Evolutionary conservation across 306 rosid genomes (phyloP).

Genomic region (Trifolium pratense): DNA sequence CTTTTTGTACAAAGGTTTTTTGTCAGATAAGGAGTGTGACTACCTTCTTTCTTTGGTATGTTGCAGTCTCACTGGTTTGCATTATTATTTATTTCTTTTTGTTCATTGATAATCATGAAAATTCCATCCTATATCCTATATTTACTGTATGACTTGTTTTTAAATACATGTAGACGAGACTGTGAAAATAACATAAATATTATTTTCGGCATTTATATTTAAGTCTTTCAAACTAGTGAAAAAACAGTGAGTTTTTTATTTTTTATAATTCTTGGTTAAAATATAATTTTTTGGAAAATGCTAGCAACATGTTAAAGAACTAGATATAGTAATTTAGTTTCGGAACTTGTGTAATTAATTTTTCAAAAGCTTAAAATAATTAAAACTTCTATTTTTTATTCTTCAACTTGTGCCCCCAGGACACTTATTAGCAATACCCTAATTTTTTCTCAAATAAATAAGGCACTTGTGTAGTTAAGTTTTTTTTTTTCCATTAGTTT

Average conservation of each 20-base stretch:
- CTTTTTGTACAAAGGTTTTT: conserved; percentile 63
- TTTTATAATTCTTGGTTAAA: background rate
- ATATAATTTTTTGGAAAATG: too few relatives aligned
- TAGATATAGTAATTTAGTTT: too few relatives aligned
- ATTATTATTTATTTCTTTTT: background rate
- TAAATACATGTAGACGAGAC: background rate
- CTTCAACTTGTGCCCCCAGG: too few relatives aligned
- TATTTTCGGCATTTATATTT: background rate
- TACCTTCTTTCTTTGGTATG: conserved; percentile 77
- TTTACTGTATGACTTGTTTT: background rate
- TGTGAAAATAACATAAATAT: too few relatives aligned
- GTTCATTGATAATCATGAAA: background rate
- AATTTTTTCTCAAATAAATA: background rate
- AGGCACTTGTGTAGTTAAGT: background rate
- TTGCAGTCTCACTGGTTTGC: background rate
- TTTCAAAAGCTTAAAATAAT: too few relatives aligned
- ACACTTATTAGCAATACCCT: too few relatives aligned
- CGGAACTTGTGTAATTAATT: too few relatives aligned
- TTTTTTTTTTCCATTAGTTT: background rate
- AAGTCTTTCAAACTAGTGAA: background rate
- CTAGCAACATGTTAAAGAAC: too few relatives aligned
- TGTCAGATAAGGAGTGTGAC: conserved; percentile 80
- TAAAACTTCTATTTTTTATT: too few relatives aligned
- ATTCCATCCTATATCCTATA: background rate
- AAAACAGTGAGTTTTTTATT: background rate